These are phyloP conservation scores for Jackrogersella multiformis DNA, from an alignment of 495 filamentous ascomycete species.

Conservation along the genomic window DNA sequence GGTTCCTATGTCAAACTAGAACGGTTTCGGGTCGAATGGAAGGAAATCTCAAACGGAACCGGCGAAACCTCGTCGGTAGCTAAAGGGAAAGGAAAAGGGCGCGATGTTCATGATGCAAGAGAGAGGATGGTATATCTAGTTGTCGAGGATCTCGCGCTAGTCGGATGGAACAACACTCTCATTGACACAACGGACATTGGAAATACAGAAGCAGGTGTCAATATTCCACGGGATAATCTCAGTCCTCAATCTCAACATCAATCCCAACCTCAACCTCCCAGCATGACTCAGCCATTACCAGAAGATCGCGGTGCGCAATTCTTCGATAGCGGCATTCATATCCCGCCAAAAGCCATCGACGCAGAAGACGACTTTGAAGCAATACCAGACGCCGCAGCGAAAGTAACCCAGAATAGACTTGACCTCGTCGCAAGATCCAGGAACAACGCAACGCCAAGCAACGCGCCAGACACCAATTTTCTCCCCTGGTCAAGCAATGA, in stretches of 20 bases:
- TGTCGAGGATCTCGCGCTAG: conserved; percentile 50
- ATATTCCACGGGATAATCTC: conserved; percentile 9
- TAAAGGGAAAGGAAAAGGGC: conserved; percentile 35
- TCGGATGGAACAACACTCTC: conserved; percentile 53
- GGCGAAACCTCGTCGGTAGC: not conserved
- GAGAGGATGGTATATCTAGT: conserved; percentile 50
- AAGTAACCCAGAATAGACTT: conserved; percentile 34
- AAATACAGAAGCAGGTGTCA: conserved; percentile 12
- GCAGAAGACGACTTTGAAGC: conserved; percentile 47
- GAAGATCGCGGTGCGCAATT: not conserved
- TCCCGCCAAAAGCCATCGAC: conserved; percentile 23
- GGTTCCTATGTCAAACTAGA: conserved; percentile 55
- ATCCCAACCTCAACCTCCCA: conserved; percentile 4
- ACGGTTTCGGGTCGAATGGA: conserved; percentile 41
- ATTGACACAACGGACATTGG: conserved; percentile 34
- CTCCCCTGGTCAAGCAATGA: conserved; percentile 44
- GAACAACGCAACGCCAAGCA: not conserved
- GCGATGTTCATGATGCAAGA: not conserved
- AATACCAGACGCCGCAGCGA: conserved; percentile 33
- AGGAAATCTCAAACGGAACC: not conserved
- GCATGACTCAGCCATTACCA: not conserved
- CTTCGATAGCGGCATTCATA: conserved; percentile 24
- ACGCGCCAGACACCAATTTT: not conserved
- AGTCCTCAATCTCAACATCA: not conserved
- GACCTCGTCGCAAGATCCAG: conserved; percentile 22